Evolutionary conservation across 805 yeast species (phyloP), one percentile per base, ranked within the genome.

Genomic region (Candida nanaspora): DNA sequence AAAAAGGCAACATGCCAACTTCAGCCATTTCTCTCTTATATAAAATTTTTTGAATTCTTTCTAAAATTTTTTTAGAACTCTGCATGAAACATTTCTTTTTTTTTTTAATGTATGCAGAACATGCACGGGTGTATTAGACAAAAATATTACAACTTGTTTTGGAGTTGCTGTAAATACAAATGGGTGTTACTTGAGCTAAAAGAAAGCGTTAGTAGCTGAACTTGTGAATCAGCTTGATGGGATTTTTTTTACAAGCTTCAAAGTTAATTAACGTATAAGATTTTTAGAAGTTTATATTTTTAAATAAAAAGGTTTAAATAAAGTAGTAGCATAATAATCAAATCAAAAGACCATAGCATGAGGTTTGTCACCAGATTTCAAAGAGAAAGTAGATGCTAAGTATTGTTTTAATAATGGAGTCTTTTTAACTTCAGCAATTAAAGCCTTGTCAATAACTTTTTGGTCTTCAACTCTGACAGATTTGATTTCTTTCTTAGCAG

Each of bases 301-400:
- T 16, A 25, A 35, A 35, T 23, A 23, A 16, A 22, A 20, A 35
- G 4, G 23, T 23, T 26, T 6, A 23, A 34, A n/a, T 23, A 13
- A 22, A 34, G 9, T 34, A 23, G 29, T 22, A 34, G 15, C 9
- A 25, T 34, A 25, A n/a, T 34, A 25, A n/a, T 22, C 11, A 20
- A 39, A 59, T 83, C 88, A 91, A 74, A 93, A 91, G 79, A 86
- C 87, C 83, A 93, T 86, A 69, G 85, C 81, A 74, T 91, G 98
- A 65, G 98, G 98, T 73, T 76, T 87, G 80, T 91, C 98, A 73
- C 98, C 98, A 74, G 78, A 80, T 85, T 87, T 89, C 74, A 93
- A 82, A 59, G 96, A 84, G 89, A 91, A 91, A 56, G 95, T 76
- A 61, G 96, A 69, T 58, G 96, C 83, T 68, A 91, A 81, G 85